Evolutionary conservation across 306 rosid genomes (phyloP).

Genomic region (Pyrus pyrifolia): DNA sequence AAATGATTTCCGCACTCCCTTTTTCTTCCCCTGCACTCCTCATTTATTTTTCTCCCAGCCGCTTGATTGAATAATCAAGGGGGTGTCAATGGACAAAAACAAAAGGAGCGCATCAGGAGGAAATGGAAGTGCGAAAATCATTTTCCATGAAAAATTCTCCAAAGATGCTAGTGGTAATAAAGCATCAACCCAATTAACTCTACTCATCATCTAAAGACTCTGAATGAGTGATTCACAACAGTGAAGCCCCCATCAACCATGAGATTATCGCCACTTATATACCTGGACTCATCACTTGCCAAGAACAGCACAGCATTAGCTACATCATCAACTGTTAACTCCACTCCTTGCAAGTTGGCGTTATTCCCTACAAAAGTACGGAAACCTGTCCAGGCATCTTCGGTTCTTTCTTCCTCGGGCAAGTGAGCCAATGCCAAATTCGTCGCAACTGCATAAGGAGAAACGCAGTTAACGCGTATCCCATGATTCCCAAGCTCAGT

Average conservation of each 20-base stretch:
- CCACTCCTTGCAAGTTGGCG: slow-evolving; percentile 73
- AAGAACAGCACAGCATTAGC: slow-evolving; percentile 80
- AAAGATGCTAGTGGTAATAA: background rate
- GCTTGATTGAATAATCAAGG: no score
- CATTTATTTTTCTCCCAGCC: no score
- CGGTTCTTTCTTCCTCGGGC: slow-evolving; percentile 59
- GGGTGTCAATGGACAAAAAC: no score
- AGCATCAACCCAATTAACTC: background rate
- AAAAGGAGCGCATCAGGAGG: background rate
- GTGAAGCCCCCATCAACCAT: slow-evolving; percentile 77
- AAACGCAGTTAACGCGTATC: slow-evolving; percentile 38
- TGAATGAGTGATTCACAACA: slow-evolving; percentile 36
- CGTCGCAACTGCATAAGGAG: slow-evolving; percentile 59
- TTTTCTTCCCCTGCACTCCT: no score
- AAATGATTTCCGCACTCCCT: no score
- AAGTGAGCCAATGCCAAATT: slow-evolving; percentile 57
- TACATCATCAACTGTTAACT: slow-evolving; percentile 52
- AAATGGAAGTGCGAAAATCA: no score
- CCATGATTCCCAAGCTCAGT: slow-evolving; percentile 70
- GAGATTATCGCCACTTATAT: slow-evolving; percentile 67
- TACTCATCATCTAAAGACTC: slow-evolving; percentile 48
- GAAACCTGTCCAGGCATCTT: slow-evolving; percentile 38
- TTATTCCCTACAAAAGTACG: slow-evolving; percentile 23
- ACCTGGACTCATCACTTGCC: slow-evolving; percentile 71
- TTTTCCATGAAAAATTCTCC: background rate